Evolutionary conservation across 2,329 filamentous ascomycete species (phyloP).

Genomic region (Ciborinia camelliae): DNA sequence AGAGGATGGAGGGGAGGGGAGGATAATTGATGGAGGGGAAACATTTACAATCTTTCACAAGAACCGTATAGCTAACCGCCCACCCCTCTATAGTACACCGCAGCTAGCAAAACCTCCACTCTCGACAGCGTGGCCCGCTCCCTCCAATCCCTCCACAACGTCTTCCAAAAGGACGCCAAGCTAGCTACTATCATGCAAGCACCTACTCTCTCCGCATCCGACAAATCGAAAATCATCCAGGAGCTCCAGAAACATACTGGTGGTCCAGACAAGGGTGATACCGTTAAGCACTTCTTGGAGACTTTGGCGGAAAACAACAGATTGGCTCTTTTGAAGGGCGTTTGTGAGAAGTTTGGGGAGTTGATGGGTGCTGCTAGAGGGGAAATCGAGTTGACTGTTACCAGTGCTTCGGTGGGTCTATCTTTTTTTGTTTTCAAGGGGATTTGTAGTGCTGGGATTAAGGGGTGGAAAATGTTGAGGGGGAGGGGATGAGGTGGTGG

Average conservation of each 20-base stretch:
- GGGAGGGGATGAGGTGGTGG: not conserved
- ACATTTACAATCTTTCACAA: not conserved
- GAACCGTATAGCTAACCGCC: slow-evolving; percentile 20
- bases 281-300: slow-evolving; percentile 88
- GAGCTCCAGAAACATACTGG: slow-evolving; percentile 85
- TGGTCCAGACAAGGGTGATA: slow-evolving; percentile 64
- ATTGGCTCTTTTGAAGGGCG: slow-evolving; percentile 73
- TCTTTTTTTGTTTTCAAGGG: not conserved
- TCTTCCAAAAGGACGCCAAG: slow-evolving; percentile 81
- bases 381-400: slow-evolving; percentile 91
- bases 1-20: not conserved
- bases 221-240: slow-evolving; percentile 82
- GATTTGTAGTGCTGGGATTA: not conserved
- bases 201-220: slow-evolving; percentile 71
- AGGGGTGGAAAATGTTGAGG: not conserved
- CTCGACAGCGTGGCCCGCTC: slow-evolving; percentile 85
- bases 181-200: slow-evolving; percentile 71
- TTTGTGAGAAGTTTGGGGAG: slow-evolving; percentile 81
- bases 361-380: slow-evolving; percentile 87
- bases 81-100: slow-evolving; percentile 71
- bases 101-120: slow-evolving; percentile 79
- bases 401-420: slow-evolving; percentile 74
- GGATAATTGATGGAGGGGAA: slow-evolving; percentile 8
- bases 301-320: slow-evolving; percentile 97
- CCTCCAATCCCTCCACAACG: slow-evolving; percentile 64